Conservation (phyloP, 2,329 filamentous ascomycete species). For the Byssoonygena ceratinophila region DNA sequence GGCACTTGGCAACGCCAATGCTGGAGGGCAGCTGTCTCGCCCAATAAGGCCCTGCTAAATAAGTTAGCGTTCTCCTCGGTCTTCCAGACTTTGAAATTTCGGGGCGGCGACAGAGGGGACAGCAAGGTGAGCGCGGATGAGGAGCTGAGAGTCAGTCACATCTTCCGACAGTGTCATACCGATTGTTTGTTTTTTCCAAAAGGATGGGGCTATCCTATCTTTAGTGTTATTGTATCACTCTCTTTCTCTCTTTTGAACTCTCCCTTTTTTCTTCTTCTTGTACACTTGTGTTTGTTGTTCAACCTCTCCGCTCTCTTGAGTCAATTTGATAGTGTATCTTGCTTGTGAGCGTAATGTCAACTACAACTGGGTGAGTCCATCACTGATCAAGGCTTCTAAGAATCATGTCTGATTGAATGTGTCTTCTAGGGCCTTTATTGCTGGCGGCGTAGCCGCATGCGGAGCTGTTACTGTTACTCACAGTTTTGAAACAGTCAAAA, state of each 20-base stretch:
- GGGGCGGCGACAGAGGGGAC: not conserved
- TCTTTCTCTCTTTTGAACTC: not conserved
- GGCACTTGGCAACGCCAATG: not conserved
- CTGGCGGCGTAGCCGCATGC: conserved; percentile 91
- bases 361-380: conserved; percentile 40
- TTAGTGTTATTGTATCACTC: not conserved
- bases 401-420: not conserved
- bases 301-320: not conserved
- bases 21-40: not conserved
- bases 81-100: conserved; percentile 5
- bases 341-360: conserved; percentile 31
- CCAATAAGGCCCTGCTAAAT: not conserved
- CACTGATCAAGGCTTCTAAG: not conserved
- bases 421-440: conserved; percentile 65
- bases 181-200: not conserved
- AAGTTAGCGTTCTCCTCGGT: not conserved
- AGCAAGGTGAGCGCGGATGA: not conserved
- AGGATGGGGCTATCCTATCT: not conserved
- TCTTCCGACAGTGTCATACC: not conserved
- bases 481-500: conserved; percentile 98
- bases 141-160: not conserved
- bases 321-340: not conserved
- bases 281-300: not conserved
- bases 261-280: not conserved
- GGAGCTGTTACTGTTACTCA: conserved; percentile 96